Percentiles rank a stretch among this genome's conserved stretches.
phyloP scores from a whole-genome alignment of 2,329 filamentous ascomycete species.

The Fusarium sp. region DNA sequence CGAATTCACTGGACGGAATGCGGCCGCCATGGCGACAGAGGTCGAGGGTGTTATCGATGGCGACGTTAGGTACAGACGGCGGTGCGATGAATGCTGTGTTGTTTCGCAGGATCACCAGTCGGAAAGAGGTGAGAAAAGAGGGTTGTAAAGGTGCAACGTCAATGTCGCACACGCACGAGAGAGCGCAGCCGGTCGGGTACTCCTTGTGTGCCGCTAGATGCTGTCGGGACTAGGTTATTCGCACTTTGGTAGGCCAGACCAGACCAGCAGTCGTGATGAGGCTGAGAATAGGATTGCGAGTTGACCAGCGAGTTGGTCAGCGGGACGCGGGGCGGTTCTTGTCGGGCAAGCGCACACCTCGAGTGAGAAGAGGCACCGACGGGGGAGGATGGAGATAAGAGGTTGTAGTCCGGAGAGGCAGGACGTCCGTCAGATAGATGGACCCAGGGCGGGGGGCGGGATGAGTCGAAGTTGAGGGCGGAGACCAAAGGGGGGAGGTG shows the following conservation, averaged over 20 bases:
- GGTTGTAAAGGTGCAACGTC: conserved; percentile 20
- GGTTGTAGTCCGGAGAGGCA: conserved; percentile 29
- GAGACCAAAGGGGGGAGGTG: conserved; percentile 32
- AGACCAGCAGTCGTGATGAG: conserved; percentile 38
- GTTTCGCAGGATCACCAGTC: conserved; percentile 21
- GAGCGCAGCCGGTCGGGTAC: conserved; percentile 29
- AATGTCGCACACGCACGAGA: conserved; percentile 37
- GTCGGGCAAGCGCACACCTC: conserved; percentile 37
- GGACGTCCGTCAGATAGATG: neutral
- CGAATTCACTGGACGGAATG: conserved; percentile 63
- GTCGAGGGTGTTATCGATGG: conserved; percentile 7
- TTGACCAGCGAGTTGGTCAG: conserved; percentile 31
- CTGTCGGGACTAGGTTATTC: conserved; percentile 29
- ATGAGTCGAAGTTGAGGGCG: conserved; percentile 30
- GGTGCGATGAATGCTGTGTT: conserved; percentile 10
- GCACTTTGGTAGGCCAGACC: conserved; percentile 22
- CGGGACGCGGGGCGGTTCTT: conserved; percentile 35
- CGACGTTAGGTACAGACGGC: conserved; percentile 17
- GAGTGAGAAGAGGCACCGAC: conserved; percentile 1
- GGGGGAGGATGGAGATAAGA: conserved; percentile 38
- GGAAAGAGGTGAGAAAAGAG: conserved; percentile 22
- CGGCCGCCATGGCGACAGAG: conserved; percentile 58
- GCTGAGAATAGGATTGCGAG: conserved; percentile 41
- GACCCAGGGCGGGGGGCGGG: conserved; percentile 1
- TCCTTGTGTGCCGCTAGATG: conserved; percentile 29